These are phyloP conservation scores for Noccaea bulbosa DNA, from an alignment of 345 rosid genomes.

Conservation along the genomic window DNA sequence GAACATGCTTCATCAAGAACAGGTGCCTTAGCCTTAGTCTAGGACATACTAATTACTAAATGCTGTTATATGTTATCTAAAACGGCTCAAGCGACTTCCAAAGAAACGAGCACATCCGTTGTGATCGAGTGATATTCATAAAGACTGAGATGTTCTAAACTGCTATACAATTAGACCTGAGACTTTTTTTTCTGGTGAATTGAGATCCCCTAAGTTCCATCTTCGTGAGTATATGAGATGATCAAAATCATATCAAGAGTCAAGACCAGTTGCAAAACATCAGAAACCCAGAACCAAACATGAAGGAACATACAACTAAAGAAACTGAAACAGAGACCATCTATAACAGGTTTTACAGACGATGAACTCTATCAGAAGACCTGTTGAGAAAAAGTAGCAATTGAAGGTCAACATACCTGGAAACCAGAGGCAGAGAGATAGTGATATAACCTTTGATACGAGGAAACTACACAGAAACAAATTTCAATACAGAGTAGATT, in stretches of 20 bases:
- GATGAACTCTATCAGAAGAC: constrained; percentile 20
- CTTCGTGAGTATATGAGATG: constrained; percentile 21
- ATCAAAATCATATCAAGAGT: constrained; percentile 13
- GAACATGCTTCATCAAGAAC: constrained; percentile 24
- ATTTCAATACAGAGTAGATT: constrained; percentile 18
- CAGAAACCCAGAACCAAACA: constrained; percentile 19
- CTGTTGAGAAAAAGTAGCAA: not conserved
- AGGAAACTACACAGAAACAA: constrained; percentile 4
- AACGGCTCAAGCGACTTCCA: not conserved
- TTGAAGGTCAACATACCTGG: constrained; percentile 39
- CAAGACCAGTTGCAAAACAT: constrained; percentile 17
- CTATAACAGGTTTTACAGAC: constrained; percentile 18
- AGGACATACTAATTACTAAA: constrained; percentile 2
- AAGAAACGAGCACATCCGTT: constrained; percentile 6
- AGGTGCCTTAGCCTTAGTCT: constrained; percentile 4
- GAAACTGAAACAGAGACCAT: constrained; percentile 14
- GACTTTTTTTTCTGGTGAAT: not conserved
- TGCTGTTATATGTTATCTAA: not conserved
- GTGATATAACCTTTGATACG: constrained; percentile 23
- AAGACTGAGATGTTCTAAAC: constrained; percentile 16
- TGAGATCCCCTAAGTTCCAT: constrained; percentile 6
- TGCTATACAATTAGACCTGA: not conserved
- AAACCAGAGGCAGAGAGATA: not conserved
- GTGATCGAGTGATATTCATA: not conserved
- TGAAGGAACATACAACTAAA: constrained; percentile 18